Evolutionary conservation across 148 eudicot species (phyloP), one percentile per base, ranked within the genome.

Genomic region (Beta vulgaris): DNA sequence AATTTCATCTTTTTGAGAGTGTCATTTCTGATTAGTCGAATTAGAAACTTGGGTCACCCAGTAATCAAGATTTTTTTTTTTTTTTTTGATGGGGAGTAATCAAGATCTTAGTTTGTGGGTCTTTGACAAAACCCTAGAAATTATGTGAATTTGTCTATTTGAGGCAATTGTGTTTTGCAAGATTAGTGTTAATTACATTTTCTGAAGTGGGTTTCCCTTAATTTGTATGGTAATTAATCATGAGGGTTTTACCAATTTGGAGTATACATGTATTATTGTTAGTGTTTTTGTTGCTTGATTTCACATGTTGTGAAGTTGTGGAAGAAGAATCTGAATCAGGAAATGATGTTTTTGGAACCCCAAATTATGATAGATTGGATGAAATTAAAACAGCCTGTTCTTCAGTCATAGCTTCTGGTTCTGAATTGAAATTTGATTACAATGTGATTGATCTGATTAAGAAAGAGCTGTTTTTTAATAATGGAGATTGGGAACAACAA

Each of bases 401-500:
- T 58, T 82, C 57, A 31, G 76, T 86, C 62, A 61, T 88, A 35
- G 46, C 53, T 55, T 83, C 88, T 73, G 91, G 86, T 68, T 48
- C 87, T 65, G 87, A 82, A 25, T 65, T 88, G 68, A 82, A 80
- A 44, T 81, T 85, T 25, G 85, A 84, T 81, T 85, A 80, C 67
- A 78, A 75, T 78, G 77, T 86, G 39, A 57, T 85, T 51, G 73
- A 67, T 76, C 73, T 49, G 28, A 86, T 94, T 12, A 85, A 85
- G 77, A 73, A 90, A 60, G 86, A 82, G 58, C 79, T 91, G 10
- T 85, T 91, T 37, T 91, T 94, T 83, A 18, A 68, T 54, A 86
- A 88, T 84, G 98, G 98, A 48, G 98, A 94, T 87, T 94, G 98
- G 98, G 88, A 86, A 83, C 96, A 94, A 40, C 60, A 75, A 37